A percentile compares a stretch with the other conserved stretches of the same genome.
phyloP scores from a whole-genome alignment of 345 rosid species.

The Melastoma malabathricum region DNA sequence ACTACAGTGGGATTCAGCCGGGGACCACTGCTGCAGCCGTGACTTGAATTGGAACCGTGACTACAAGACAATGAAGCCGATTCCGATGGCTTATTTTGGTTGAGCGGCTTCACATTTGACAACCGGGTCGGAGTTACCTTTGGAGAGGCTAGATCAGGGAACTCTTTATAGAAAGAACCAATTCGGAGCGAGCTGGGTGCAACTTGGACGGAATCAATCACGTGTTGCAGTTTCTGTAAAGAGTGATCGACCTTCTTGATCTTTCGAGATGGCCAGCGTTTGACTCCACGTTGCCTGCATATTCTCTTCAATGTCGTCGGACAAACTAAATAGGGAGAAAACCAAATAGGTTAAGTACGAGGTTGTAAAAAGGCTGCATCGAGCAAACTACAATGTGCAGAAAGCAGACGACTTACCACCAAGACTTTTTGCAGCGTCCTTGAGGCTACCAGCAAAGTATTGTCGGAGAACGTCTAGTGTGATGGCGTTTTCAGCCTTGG shows the following conservation, averaged over 20 bases:
- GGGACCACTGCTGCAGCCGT: conserved; percentile 47
- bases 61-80: conserved; percentile 63
- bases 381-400: not conserved
- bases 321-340: conserved; percentile 17
- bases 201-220: conserved; percentile 90
- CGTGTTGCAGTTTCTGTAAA: conserved; percentile 47
- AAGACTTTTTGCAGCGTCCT: conserved; percentile 28
- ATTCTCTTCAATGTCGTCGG: conserved; percentile 36
- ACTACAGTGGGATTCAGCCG: conserved; percentile 23
- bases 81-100: conserved; percentile 20
- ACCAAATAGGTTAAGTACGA: conserved; percentile 1
- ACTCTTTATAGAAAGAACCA: conserved; percentile 68
- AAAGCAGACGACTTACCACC: conserved; percentile 16
- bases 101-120: conserved; percentile 20
- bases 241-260: conserved; percentile 32
- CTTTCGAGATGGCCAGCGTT: conserved; percentile 38
- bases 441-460: conserved; percentile 32
- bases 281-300: conserved; percentile 35
- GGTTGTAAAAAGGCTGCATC: too few relatives aligned
- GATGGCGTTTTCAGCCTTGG: conserved; percentile 21
- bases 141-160: conserved; percentile 69
- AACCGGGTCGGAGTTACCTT: conserved; percentile 14
- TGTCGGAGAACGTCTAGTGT: conserved; percentile 25
- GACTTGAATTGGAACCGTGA: conserved; percentile 72
- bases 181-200: conserved; percentile 60